These are phyloP conservation scores for Aspergillus tanneri DNA, from an alignment of 2,329 filamentous ascomycete genomes.

Conservation along the genomic window DNA sequence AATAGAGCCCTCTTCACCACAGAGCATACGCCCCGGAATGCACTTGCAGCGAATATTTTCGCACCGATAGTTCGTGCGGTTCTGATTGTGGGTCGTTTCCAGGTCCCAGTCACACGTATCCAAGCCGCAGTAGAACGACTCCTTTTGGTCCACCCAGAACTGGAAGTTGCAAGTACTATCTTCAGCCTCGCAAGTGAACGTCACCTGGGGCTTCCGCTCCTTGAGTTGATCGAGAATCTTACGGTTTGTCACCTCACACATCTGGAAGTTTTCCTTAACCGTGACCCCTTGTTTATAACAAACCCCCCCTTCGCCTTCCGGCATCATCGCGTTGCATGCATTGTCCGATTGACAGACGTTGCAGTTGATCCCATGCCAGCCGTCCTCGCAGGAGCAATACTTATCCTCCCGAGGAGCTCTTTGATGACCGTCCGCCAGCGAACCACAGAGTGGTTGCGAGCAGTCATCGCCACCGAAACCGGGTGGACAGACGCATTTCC, in stretches of 20 bases:
- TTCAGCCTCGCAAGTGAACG: conserved; percentile 82
- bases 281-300: conserved; percentile 91
- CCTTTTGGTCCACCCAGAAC: conserved; percentile 92
- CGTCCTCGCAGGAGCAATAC: conserved; percentile 81
- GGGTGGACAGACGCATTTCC: conserved; percentile 86
- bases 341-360: conserved; percentile 84
- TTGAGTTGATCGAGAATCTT: conserved; percentile 88
- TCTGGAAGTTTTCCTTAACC: conserved; percentile 93
- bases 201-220: conserved; percentile 84
- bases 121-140: conserved; percentile 95
- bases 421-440: conserved; percentile 75
- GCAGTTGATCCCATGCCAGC: conserved; percentile 97
- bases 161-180: conserved; percentile 86
- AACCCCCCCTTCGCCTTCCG: conserved; percentile 74
- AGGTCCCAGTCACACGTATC: conserved; percentile 74
- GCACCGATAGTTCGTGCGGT: conserved; percentile 82
- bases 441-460: conserved; percentile 86
- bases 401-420: conserved; percentile 70
- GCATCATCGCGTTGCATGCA: conserved; percentile 86
- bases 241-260: conserved; percentile 94
- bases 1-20: conserved; percentile 84
- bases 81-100: conserved; percentile 66
- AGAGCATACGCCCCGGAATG: conserved; percentile 88
- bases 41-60: conserved; percentile 82
- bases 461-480: conserved; percentile 96